Conservation (phyloP, 805 yeast genomes). For the Candida ovalis region DNA sequence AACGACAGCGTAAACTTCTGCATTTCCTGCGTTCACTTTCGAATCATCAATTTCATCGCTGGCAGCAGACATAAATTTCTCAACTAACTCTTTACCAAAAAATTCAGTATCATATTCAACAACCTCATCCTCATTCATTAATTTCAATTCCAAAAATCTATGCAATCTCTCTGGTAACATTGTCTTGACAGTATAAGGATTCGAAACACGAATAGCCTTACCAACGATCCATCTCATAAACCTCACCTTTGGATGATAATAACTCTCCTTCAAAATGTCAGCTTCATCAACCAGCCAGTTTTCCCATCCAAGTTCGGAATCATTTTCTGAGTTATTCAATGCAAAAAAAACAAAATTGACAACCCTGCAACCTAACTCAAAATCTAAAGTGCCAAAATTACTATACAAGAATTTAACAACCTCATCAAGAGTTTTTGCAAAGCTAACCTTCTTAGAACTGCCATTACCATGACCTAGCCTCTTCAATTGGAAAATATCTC, state of each 20-base stretch:
- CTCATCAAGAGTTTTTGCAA: slow-evolving; percentile 93
- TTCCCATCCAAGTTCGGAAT: slow-evolving; percentile 94
- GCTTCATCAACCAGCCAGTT: slow-evolving; percentile 80
- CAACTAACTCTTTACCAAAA: slow-evolving; percentile 30
- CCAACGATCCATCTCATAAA: slow-evolving; percentile 76
- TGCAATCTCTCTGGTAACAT: slow-evolving; percentile 64
- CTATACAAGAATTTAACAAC: slow-evolving; percentile 81
- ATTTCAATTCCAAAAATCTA: slow-evolving; percentile 42
- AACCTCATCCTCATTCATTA: slow-evolving; percentile 34
- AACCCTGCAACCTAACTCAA: slow-evolving; percentile 67
- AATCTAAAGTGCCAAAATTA: slow-evolving; percentile 63
- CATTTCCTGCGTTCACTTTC: slow-evolving; percentile 22
- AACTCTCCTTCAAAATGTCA: slow-evolving; percentile 37
- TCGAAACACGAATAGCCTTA: slow-evolving; percentile 83
- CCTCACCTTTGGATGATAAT: slow-evolving; percentile 67
- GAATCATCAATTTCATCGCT: slow-evolving; percentile 12
- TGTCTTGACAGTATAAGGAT: slow-evolving; percentile 62
- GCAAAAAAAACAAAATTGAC: slow-evolving; percentile 93
- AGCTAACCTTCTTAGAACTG: slow-evolving; percentile 38
- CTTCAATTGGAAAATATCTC: slow-evolving; percentile 54
- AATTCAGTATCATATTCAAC: slow-evolving; percentile 34
- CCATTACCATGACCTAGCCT: slow-evolving; percentile 16
- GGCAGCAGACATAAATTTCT: background rate
- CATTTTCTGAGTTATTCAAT: slow-evolving; percentile 87
- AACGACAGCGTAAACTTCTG: slow-evolving; percentile 29